phyloP scores from a whole-genome alignment of 768 basidiomycete genomes.

The Agaricus blazei region DNA sequence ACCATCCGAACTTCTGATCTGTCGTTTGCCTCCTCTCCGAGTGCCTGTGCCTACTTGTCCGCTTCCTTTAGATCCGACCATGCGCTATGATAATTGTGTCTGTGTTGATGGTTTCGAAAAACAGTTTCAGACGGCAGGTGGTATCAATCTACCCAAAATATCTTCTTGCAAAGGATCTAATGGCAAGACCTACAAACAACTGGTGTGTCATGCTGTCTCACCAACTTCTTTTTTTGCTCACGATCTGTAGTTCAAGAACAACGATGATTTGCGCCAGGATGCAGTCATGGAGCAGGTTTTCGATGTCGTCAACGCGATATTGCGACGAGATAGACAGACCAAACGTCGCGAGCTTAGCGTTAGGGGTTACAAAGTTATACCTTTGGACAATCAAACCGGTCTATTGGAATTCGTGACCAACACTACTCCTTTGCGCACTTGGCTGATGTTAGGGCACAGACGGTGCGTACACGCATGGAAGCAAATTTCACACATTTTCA shows the following conservation, averaged over 20 bases:
- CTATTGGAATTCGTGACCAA: constrained; percentile 88
- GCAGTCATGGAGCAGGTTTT: constrained; percentile 99
- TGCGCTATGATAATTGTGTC: constrained; percentile 65
- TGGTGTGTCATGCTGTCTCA: constrained; percentile 47
- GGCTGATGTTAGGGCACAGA: constrained; percentile 60
- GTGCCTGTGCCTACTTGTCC: constrained; percentile 85
- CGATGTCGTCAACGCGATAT: constrained; percentile 75
- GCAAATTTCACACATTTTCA: not conserved
- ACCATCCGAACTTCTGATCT: constrained; percentile 32
- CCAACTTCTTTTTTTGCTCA: not conserved
- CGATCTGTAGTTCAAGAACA: constrained; percentile 73
- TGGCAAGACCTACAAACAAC: constrained; percentile 64
- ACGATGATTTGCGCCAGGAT: constrained; percentile 93
- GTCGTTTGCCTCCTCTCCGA: constrained; percentile 43
- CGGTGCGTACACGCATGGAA: constrained; percentile 34
- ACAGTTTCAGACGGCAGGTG: constrained; percentile 64
- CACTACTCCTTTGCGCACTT: constrained; percentile 57
- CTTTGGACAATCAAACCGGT: constrained; percentile 75
- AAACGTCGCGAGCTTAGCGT: constrained; percentile 66
- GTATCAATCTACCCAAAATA: constrained; percentile 81
- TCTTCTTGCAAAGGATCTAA: constrained; percentile 61
- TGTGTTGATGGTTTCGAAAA: constrained; percentile 61
- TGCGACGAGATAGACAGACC: constrained; percentile 72
- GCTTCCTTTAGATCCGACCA: constrained; percentile 63
- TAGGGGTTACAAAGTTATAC: constrained; percentile 86